phyloP scores from a whole-genome alignment of 1,284 basidiomycete species.

The Trametes sp. region DNA sequence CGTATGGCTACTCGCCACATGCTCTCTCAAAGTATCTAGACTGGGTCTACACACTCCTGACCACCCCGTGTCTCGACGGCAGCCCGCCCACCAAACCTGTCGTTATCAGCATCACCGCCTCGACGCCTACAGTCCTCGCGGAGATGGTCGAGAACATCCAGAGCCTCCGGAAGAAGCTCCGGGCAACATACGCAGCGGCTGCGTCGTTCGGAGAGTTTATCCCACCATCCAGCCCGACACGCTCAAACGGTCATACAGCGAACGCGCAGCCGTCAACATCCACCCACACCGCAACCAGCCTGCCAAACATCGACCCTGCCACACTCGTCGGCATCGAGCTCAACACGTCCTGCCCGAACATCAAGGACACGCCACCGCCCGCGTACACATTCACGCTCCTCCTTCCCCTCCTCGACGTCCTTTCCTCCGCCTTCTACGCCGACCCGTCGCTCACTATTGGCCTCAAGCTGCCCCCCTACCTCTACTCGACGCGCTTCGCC shows the following conservation, averaged over 20 bases:
- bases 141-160: slow-evolving; percentile 67
- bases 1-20: slow-evolving; percentile 83
- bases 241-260: slow-evolving; percentile 15
- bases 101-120: slow-evolving; percentile 78
- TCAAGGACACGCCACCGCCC: slow-evolving; percentile 66
- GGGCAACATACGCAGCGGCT: slow-evolving; percentile 31
- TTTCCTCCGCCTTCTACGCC: slow-evolving; percentile 53
- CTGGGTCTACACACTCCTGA: slow-evolving; percentile 66
- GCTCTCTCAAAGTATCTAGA: slow-evolving; percentile 67
- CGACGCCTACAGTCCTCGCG: slow-evolving; percentile 55
- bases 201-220: slow-evolving; percentile 24
- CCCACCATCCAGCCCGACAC: slow-evolving; percentile 18
- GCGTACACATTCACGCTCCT: slow-evolving; percentile 62
- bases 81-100: slow-evolving; percentile 62
- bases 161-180: slow-evolving; percentile 55
- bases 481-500: slow-evolving; percentile 66
- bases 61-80: slow-evolving; percentile 33
- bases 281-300: slow-evolving; percentile 1
- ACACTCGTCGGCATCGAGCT: slow-evolving; percentile 66
- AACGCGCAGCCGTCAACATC: slow-evolving; percentile 15
- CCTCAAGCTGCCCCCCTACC: slow-evolving; percentile 83
- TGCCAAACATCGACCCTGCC: slow-evolving; percentile 26
- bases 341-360: slow-evolving; percentile 85
- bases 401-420: slow-evolving; percentile 57
- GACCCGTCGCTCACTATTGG: slow-evolving; percentile 72